Percentiles rank a stretch among this genome's conserved stretches.
These are phyloP conservation scores for Oryza meyeriana DNA, from an alignment of 176 grass and related monocot species.

Conservation along the genomic window DNA sequence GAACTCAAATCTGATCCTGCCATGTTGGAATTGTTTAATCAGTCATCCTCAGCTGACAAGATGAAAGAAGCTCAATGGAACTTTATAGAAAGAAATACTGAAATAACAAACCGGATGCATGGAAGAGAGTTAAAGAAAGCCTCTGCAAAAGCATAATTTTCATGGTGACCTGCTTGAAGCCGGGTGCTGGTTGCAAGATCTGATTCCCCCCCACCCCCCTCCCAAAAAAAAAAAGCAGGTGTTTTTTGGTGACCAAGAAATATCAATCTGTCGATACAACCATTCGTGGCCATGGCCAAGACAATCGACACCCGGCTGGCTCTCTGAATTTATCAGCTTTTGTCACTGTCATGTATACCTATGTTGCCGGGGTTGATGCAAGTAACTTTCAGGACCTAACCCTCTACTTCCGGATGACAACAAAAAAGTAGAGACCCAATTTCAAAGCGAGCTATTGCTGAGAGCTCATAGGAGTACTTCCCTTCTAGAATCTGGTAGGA, in stretches of 20 bases:
- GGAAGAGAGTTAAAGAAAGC: background rate
- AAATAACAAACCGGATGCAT: background rate
- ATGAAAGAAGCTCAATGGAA: background rate
- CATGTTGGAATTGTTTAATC: background rate
- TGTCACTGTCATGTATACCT: background rate
- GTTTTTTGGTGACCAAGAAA: background rate
- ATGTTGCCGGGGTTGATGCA: background rate
- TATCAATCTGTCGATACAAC: background rate
- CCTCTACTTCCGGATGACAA: background rate
- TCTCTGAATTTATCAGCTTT: background rate
- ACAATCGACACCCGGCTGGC: background rate
- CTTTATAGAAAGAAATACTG: background rate
- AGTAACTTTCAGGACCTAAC: background rate
- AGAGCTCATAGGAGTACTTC: background rate
- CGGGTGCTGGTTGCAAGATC: background rate
- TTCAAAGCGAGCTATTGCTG: background rate
- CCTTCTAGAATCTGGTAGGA: background rate
- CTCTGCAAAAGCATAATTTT: background rate
- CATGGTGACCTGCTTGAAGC: background rate
- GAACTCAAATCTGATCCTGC: background rate
- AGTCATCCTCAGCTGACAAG: background rate
- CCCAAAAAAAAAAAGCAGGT: background rate
- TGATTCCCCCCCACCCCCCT: too few relatives aligned
- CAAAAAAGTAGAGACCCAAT: background rate
- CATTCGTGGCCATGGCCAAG: background rate